Percentiles rank a stretch among this genome's conserved stretches.
Conservation (phyloP, 1,139 yeast genomes). For the Petasospora fabianii region DNA sequence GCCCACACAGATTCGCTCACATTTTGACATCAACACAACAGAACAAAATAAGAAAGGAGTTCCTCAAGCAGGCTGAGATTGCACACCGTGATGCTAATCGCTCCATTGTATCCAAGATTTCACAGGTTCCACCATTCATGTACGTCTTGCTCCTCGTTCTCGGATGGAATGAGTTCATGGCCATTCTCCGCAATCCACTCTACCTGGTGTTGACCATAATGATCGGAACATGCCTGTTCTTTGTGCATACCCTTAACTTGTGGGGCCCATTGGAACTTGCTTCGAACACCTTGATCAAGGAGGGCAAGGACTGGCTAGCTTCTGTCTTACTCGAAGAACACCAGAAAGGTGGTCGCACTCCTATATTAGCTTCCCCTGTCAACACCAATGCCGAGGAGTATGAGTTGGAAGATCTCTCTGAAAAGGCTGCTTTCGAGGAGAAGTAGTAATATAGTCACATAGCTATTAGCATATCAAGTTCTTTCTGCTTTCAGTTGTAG, state of each 20-base stretch:
- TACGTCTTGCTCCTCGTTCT: constrained; percentile 67
- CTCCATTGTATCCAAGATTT: constrained; percentile 61
- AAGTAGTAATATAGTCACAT: background rate
- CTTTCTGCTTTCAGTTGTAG: too few species aligned
- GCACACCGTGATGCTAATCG: constrained; percentile 82
- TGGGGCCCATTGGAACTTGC: constrained; percentile 73
- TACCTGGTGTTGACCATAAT: constrained; percentile 58
- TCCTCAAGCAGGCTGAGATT: constrained; percentile 76
- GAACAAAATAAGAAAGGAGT: constrained; percentile 52
- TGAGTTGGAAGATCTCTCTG: constrained; percentile 23
- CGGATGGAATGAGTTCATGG: constrained; percentile 97
- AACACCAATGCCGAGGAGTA: constrained; percentile 13
- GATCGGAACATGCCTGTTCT: constrained; percentile 56
- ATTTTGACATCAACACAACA: constrained; percentile 59
- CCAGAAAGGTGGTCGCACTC: constrained; percentile 7
- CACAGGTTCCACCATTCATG: constrained; percentile 82
- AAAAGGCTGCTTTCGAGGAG: constrained; percentile 8
- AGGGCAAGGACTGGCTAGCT: constrained; percentile 47
- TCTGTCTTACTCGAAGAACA: constrained; percentile 29
- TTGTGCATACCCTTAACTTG: constrained; percentile 66
- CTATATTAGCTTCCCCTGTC: constrained; percentile 6
- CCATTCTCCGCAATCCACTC: constrained; percentile 79
- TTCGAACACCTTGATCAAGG: constrained; percentile 52
- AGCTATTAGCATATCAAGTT: constrained; percentile 5
- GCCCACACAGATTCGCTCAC: constrained; percentile 48